Evolutionary conservation across 1,139 yeast species (phyloP), one percentile per base, ranked within the genome.

Genomic region (Debaryomyces fabryi): DNA sequence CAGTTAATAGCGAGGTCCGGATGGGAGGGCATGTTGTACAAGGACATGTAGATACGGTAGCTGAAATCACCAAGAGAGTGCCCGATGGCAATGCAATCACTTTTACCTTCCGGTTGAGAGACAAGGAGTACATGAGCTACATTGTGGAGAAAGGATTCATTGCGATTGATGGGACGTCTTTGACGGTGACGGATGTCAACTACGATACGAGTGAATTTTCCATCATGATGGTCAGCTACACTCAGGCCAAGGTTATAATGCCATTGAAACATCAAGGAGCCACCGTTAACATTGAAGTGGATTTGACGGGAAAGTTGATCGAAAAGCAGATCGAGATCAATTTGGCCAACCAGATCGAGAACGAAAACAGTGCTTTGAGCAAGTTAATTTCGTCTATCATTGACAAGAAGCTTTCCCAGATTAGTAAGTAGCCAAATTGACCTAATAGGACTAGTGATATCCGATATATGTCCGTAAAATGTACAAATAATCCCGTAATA

Each of bases 21-120:
- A 82, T 92, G 61, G 99, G 99, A 24, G 99, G 99, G 0, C 99
- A 93, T 68, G 83, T 92, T 52, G 99, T 93, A 1, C 99, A 93
- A 60, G 99, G 99, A 12, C 99, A 93, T 70, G 92, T 95, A 30
- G 99, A 93, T 63, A 89, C 97, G 0, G 77, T 86, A 27, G 97
- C 97, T 4, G 68, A 69, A 29, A 87, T 95, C 35, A 78, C 79
- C 1, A 65, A 68, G 1, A 75, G 71, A 30, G 68, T 55, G 6
- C 69, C 79, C 0, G 98, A 92, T 60, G 95, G 88, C 2, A 88
- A 91, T 66, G 87, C 98, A 2, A 72, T 91, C 33, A 75, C 85
- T 2, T 86, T 83, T 62, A 87, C 90, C 1, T 91, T 93, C 68
- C 71, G 79, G 65, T 78, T 92, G 49, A 72, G 88, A 48, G 96